Base-by-base conservation (phyloP, 805 yeast genomes). In the Candida ficus region DNA sequence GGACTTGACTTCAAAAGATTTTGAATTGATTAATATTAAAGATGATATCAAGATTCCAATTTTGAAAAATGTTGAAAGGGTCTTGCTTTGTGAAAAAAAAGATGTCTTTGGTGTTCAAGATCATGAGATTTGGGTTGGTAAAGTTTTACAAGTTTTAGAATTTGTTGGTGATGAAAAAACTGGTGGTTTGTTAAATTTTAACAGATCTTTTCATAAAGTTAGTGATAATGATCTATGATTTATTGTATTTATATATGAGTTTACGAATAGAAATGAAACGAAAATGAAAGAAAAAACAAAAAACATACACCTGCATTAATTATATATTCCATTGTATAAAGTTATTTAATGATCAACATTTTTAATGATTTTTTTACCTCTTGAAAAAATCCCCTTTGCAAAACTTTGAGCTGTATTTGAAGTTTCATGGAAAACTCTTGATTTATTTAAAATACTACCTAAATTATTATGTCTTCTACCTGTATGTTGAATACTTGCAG, bases 81-180 rank as follows among this genome's bases (percentile, higher is more conserved):
- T 79, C 2, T 62, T 85, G 45, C 71, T 85, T 16, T 85, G 93
- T 57, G 67, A 73, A 40, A 75, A 73, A 39, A 64, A 60, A 33
- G 63, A 68, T 20, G 75, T 72, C 4, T 70, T 83, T 37, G 58
- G 58, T 10, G 81, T 88, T 1, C 89, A 84, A 45, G 88, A 84
- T 54, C 98, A 91, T 62, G 96, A 90, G 57, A 78, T 91, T 4
- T 87, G 96, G 93, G 77, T 89, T 5, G 96, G 87, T 4, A 71
- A 76, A 44, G 95, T 91, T 5, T 63, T 68, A 28, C 83, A 83
- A 30, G 74, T 83, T 3, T 47, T 73, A 11, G 54, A 51, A 39
- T 23, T 45, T n/a, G 63, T 62, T 2, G 49, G 49, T 8, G 66
- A 57, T 13, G 6, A 19, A 1, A 62, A 66, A 29, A 63, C 75